phyloP scores from a whole-genome alignment of 2,329 filamentous ascomycete species.

The Exophiala xenobiotica region DNA sequence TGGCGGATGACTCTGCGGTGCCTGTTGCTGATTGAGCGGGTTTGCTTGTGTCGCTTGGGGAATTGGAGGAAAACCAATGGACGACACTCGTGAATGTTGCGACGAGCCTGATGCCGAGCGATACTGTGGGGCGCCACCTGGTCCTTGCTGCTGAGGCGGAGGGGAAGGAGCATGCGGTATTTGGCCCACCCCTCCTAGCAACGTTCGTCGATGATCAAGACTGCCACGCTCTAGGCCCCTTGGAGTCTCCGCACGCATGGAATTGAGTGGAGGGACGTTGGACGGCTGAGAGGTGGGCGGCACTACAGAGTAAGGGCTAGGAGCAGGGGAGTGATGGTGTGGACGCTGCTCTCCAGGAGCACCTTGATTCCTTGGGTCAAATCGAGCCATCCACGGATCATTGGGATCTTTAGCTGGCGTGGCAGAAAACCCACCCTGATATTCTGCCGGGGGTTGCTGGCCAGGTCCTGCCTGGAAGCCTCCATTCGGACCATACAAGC shows the following conservation, averaged over 20 bases:
- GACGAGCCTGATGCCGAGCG: conserved; percentile 20
- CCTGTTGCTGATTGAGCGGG: conserved; percentile 13
- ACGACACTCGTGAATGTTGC: conserved; percentile 26
- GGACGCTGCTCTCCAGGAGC: conserved; percentile 19
- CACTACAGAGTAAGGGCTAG: conserved; percentile 26
- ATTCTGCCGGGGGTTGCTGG: conserved; percentile 14
- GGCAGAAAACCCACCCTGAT: conserved; percentile 13
- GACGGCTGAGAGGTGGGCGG: conserved; percentile 20
- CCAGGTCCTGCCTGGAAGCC: conserved; percentile 10
- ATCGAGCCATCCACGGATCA: conserved; percentile 30
- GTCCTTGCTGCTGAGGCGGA: conserved; percentile 25
- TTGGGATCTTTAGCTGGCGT: conserved; percentile 17
- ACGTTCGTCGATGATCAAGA: conserved; percentile 24
- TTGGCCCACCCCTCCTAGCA: conserved; percentile 23
- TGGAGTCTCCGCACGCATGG: conserved; percentile 17
- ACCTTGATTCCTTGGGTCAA: conserved; percentile 26
- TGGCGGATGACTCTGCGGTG: conserved; percentile 20
- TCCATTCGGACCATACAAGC: conserved; percentile 12
- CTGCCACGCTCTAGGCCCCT: conserved; percentile 18
- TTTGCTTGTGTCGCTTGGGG: conserved; percentile 10
- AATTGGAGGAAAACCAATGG: conserved; percentile 19
- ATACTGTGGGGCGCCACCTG: conserved; percentile 12
- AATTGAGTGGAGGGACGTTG: conserved; percentile 11
- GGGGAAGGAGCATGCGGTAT: conserved; percentile 26
- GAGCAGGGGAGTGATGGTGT: conserved; percentile 27